A percentile compares a stretch with the other conserved stretches of the same genome.
phyloP scores from a whole-genome alignment of 2,329 filamentous ascomycete species.

The Colletotrichum tabaci region DNA sequence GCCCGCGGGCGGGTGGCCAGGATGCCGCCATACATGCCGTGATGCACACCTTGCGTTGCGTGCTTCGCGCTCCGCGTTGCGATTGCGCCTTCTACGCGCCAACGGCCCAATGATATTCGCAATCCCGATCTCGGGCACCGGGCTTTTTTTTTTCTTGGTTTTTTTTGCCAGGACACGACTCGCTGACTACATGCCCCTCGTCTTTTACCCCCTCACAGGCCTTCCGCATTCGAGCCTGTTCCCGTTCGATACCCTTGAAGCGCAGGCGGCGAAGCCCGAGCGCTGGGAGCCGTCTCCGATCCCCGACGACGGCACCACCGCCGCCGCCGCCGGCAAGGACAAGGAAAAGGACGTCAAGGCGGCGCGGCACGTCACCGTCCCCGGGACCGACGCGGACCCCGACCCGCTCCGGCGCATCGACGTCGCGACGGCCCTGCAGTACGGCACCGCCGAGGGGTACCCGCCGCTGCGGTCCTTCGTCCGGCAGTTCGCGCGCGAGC shows the following conservation, averaged over 20 bases:
- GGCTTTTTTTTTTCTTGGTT: background rate
- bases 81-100: background rate
- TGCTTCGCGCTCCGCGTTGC: slow-evolving; percentile 19
- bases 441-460: slow-evolving; percentile 87
- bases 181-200: slow-evolving; percentile 2
- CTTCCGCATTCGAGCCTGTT: slow-evolving; percentile 87
- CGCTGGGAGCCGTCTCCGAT: slow-evolving; percentile 80
- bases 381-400: slow-evolving; percentile 68
- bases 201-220: slow-evolving; percentile 64
- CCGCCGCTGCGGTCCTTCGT: slow-evolving; percentile 84
- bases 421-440: slow-evolving; percentile 86
- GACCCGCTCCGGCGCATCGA: slow-evolving; percentile 82
- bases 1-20: background rate
- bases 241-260: slow-evolving; percentile 91
- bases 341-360: slow-evolving; percentile 42
- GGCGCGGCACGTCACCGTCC: slow-evolving; percentile 75
- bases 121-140: slow-evolving; percentile 7
- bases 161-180: background rate
- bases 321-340: slow-evolving; percentile 23
- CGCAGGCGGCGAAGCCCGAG: slow-evolving; percentile 80
- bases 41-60: slow-evolving; percentile 36
- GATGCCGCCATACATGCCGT: slow-evolving; percentile 39
- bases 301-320: slow-evolving; percentile 46
- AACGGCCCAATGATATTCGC: slow-evolving; percentile 7
- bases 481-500: slow-evolving; percentile 81